Evolutionary conservation across 192 early-diverging fungal genomes (phyloP), one percentile per base, ranked within the genome.

Genomic region (Linnemannia hyalina): DNA sequence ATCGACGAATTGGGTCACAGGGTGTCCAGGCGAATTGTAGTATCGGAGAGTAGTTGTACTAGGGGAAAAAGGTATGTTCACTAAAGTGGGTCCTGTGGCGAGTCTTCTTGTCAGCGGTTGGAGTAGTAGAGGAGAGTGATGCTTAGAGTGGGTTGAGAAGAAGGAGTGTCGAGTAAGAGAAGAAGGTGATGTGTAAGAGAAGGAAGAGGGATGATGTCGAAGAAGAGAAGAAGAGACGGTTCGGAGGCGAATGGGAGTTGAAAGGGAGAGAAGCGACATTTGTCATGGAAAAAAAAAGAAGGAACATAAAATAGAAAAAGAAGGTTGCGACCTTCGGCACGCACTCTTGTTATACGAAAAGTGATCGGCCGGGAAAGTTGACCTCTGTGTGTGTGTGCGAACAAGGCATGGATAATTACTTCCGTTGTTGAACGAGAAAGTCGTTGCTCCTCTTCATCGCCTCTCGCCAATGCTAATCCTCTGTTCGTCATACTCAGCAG

Each of bases 11-110:
- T 60, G 68, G 7, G 46, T 26, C 22, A 69, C 16, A 36, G 16
- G 29, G 13, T 47, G n/a, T 74, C 32, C 38, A 68, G 74, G 32
- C 0, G 80, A 71, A 40, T 75, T 65, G 60, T 35, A 65, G 60
- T 32, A 15, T 1, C 11, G 60, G 11, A 13, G 29, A 32, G 60
- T 1, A 13, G 60, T 65, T 60, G 55, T 60, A 0, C 6, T 55
- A 6, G 55, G 23, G 52, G n/a, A 0, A 60, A n/a, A 8, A 52
- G 49, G 49, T 0, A 16, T 22, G 16, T 52, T 52, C 49, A 52
- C 15, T 2, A 52, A 52, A 52, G 49, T 52, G 49, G 49, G 49
- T 52, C 18, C 3, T 52, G 49, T 0, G 18, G 49, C 18, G 4
- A 20, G 49, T 20, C 49, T 52, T 52, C 49, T 52, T 26, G 11